Base-by-base conservation (phyloP, 345 rosid species). In the Populus pruinosa region DNA sequence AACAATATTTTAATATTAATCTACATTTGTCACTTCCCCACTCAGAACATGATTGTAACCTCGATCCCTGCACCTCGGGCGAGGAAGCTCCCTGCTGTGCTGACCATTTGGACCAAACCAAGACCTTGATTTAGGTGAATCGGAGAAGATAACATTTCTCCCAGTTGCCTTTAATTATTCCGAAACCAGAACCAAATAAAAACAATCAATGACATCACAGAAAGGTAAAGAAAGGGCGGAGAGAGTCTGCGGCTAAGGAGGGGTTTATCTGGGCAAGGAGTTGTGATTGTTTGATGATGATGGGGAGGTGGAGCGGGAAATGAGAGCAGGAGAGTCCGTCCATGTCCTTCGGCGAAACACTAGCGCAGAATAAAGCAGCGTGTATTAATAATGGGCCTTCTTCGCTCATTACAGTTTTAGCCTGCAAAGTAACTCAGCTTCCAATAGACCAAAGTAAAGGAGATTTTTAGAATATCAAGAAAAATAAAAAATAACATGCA, bases 21-120 rank as follows among this genome's bases (percentile, higher is more conserved):
- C 90, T 80, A 2, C 89, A 85, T 70, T 98, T 87, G 83, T 95
- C 96, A 49, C 92, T 91, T 23, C 98, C 96, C 7, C 99, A 95
- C 67, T 88, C 91, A 8, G 92, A 75, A 81, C 99, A 95, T 13
- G 93, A 70, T 96, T 88, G 78, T 95, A 95, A 69, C 98, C 99
- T 84, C 98, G 89, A 17, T 98, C 99, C 68, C 99, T 88, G 77
- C 98, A 95, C 82, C 89, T 90, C 0, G 98, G 98, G 82, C 98
- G 93, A 2, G 98, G 99, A 69, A 95, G 94, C 89, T 95, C 99
- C 81, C 89, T 86, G 71, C 91, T 95, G 81, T 93, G 92, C 81
- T 90, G 99, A 61, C 98, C 98, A 78, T 81, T 93, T 5, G 99
- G 97, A 85, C 99, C 99, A 80, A 95, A 91, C 97, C 98, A 95